Evolutionary conservation across 2,329 filamentous ascomycete genomes (phyloP).

Genomic region (Penicillium sp.): DNA sequence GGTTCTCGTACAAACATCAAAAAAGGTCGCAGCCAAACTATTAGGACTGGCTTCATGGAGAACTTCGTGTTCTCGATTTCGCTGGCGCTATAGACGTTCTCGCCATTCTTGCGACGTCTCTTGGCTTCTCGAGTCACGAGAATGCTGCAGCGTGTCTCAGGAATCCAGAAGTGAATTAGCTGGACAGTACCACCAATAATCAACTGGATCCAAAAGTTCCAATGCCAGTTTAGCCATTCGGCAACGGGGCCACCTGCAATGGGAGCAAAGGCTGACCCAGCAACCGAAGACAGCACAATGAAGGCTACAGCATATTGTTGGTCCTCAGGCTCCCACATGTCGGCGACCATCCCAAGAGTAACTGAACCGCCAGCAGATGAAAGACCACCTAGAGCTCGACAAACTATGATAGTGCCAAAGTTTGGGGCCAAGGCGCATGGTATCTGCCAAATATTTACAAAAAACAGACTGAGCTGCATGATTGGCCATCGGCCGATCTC

Average conservation of each 20-base stretch:
- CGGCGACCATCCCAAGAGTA: slow-evolving; percentile 62
- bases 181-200: slow-evolving; percentile 55
- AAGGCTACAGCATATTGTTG: slow-evolving; percentile 60
- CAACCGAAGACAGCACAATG: slow-evolving; percentile 56
- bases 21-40: slow-evolving; percentile 59
- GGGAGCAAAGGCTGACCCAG: slow-evolving; percentile 46
- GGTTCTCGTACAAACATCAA: slow-evolving; percentile 62
- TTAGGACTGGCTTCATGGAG: slow-evolving; percentile 52
- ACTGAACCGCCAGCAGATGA: slow-evolving; percentile 63
- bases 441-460: slow-evolving; percentile 75
- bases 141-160: slow-evolving; percentile 57
- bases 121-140: slow-evolving; percentile 58
- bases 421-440: slow-evolving; percentile 69
- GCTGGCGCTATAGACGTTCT: slow-evolving; percentile 67
- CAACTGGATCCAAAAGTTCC: slow-evolving; percentile 63
- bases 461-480: slow-evolving; percentile 65
- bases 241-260: slow-evolving; percentile 54
- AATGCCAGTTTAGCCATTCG: slow-evolving; percentile 48
- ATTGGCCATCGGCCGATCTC: slow-evolving; percentile 74
- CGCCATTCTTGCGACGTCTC: slow-evolving; percentile 51
- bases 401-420: slow-evolving; percentile 64
- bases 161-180: slow-evolving; percentile 45
- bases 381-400: slow-evolving; percentile 61
- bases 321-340: slow-evolving; percentile 56
- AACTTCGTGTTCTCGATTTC: slow-evolving; percentile 61